phyloP scores from a whole-genome alignment of 768 basidiomycete genomes.

The Mycena rosella region DNA sequence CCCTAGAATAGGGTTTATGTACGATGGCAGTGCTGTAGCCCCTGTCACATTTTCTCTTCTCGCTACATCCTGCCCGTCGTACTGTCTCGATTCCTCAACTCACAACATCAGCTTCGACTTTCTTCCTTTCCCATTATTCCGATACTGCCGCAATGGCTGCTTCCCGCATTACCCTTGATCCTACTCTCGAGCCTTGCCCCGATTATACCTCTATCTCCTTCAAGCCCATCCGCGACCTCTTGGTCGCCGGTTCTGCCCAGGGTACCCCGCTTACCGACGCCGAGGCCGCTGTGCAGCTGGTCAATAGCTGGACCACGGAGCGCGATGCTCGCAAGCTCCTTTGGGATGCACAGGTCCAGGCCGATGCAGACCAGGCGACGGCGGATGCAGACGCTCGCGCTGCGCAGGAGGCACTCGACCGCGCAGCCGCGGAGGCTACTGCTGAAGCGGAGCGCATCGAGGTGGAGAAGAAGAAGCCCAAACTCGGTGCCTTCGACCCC shows the following conservation, averaged over 20 bases:
- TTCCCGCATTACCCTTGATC: neutral
- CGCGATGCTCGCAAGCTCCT: neutral
- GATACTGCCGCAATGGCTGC: neutral
- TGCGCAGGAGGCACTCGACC: neutral
- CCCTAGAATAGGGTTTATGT: neutral
- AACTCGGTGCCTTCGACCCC: conserved; percentile 1
- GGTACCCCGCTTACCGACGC: neutral
- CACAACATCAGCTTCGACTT: too few species aligned
- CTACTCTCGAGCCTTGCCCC: neutral
- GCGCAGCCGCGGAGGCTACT: neutral
- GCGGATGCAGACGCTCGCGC: neutral
- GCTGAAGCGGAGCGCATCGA: neutral
- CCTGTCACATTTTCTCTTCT: neutral
- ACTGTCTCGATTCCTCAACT: too few species aligned
- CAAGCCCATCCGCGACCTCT: neutral
- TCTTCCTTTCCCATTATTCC: too few species aligned
- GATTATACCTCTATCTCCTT: neutral
- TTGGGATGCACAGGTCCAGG: conserved; percentile 14
- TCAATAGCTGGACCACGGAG: neutral
- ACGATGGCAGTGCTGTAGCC: neutral
- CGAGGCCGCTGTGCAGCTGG: neutral
- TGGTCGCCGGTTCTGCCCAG: neutral
- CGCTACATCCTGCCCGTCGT: neutral
- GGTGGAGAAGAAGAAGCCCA: conserved; percentile 10
- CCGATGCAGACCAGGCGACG: conserved; percentile 2